These are phyloP conservation scores for Penicillium concentricum DNA, from an alignment of 2,329 filamentous ascomycete species.

Conservation along the genomic window DNA sequence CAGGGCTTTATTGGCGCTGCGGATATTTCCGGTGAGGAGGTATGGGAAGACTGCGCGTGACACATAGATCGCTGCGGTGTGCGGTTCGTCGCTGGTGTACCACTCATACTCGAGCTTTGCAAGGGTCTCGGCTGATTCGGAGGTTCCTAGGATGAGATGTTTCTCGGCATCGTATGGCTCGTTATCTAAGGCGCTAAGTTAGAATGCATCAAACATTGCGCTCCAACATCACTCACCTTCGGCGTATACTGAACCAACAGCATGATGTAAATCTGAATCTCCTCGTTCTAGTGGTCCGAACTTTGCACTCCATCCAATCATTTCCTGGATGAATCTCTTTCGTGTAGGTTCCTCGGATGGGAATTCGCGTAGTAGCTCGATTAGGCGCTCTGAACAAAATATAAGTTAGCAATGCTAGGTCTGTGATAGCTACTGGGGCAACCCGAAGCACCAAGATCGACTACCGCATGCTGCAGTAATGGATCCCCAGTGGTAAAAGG, in stretches of 20 bases:
- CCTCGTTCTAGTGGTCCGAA: constrained; percentile 85
- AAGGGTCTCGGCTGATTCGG: constrained; percentile 78
- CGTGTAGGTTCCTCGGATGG: constrained; percentile 79
- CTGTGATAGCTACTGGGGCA: not conserved
- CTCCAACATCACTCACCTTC: constrained; percentile 52
- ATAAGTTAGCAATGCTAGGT: constrained; percentile 7
- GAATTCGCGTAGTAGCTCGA: constrained; percentile 79
- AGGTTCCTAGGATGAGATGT: constrained; percentile 84
- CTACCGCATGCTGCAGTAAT: not conserved
- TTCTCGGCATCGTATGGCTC: constrained; percentile 91
- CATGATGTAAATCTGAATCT: constrained; percentile 92
- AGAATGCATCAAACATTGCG: constrained; percentile 7
- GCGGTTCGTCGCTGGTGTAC: constrained; percentile 86
- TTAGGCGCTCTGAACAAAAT: constrained; percentile 54
- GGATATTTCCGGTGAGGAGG: constrained; percentile 83
- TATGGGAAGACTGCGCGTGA: constrained; percentile 88
- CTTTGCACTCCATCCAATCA: constrained; percentile 83
- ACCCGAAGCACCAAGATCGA: not conserved
- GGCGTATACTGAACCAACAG: constrained; percentile 83
- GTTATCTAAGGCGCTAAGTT: constrained; percentile 58
- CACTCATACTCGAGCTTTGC: constrained; percentile 85
- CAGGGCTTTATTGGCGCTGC: constrained; percentile 80
- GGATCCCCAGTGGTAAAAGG: not conserved
- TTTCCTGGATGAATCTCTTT: constrained; percentile 87
- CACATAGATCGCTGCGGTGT: constrained; percentile 82